Conservation (phyloP, 352 stramenopile genomes). For the Phytophthora brassicae region DNA sequence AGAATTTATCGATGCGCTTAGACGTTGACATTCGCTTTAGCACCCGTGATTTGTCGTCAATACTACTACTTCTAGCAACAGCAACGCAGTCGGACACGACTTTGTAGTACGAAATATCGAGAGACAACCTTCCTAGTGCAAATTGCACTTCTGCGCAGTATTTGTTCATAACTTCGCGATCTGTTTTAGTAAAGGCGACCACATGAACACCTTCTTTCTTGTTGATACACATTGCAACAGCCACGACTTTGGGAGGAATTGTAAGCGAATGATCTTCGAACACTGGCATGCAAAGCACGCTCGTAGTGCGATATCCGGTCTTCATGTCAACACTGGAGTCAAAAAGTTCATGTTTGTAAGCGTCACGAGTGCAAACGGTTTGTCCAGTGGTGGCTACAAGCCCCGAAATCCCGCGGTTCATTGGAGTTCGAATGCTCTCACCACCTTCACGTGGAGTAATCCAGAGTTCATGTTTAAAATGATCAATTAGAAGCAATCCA, state of each 20-base stretch:
- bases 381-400: slow-evolving; percentile 66
- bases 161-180: slow-evolving; percentile 61
- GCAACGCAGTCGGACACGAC: slow-evolving; percentile 52
- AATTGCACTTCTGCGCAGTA: slow-evolving; percentile 70
- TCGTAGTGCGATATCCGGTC: slow-evolving; percentile 78
- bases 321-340: slow-evolving; percentile 67
- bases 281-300: slow-evolving; percentile 72
- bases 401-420: slow-evolving; percentile 69
- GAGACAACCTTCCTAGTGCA: slow-evolving; percentile 58
- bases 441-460: slow-evolving; percentile 58
- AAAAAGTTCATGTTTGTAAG: slow-evolving; percentile 76
- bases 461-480: slow-evolving; percentile 80
- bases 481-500: slow-evolving; percentile 65
- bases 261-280: slow-evolving; percentile 61
- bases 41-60: not conserved
- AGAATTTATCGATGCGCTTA: slow-evolving; percentile 34
- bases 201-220: slow-evolving; percentile 78
- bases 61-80: slow-evolving; percentile 14
- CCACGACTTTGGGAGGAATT: slow-evolving; percentile 55
- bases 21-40: slow-evolving; percentile 26
- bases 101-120: slow-evolving; percentile 84
- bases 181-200: slow-evolving; percentile 63
- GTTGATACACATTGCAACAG: slow-evolving; percentile 89
- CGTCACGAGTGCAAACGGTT: slow-evolving; percentile 58
- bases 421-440: slow-evolving; percentile 59